Conservation (phyloP, 805 yeast genomes). For the Phaffomyces antillensis region DNA sequence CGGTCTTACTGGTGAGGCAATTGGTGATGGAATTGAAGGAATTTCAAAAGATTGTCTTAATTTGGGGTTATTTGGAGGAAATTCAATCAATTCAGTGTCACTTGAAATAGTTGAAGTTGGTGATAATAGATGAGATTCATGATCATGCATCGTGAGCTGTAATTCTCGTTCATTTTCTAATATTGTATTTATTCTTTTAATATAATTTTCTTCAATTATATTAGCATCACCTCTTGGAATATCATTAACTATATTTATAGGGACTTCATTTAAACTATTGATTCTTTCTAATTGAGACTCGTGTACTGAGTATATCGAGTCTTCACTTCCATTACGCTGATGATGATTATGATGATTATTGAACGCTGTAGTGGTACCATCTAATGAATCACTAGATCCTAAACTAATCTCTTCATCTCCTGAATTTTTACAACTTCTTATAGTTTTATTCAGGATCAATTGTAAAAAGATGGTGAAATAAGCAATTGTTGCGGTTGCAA, state of each 20-base stretch:
- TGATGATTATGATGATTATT: not conserved
- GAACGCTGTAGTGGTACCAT: conserved; percentile 10
- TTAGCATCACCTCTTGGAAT: conserved; percentile 22
- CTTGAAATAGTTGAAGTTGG: not conserved
- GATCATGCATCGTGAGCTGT: not conserved
- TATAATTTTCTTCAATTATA: conserved; percentile 15
- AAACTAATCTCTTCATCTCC: conserved; percentile 25
- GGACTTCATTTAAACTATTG: conserved; percentile 9
- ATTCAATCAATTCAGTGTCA: not conserved
- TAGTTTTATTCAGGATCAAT: conserved; percentile 10
- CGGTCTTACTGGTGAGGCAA: conserved; percentile 9
- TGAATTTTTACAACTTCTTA: conserved; percentile 17
- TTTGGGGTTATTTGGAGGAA: conserved; percentile 5
- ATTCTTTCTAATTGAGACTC: conserved; percentile 4
- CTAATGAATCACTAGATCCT: conserved; percentile 1
- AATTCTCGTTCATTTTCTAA: conserved; percentile 2
- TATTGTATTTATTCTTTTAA: conserved; percentile 9
- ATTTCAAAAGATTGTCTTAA: not conserved
- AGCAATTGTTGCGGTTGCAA: conserved; percentile 43
- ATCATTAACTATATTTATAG: conserved; percentile 13
- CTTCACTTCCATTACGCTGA: not conserved
- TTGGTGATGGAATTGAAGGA: conserved; percentile 15
- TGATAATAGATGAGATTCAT: not conserved
- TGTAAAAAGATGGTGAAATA: conserved; percentile 41
- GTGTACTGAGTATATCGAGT: not conserved